Base-by-base conservation (phyloP, 176 grass and related monocot species). In the Cocos nucifera region DNA sequence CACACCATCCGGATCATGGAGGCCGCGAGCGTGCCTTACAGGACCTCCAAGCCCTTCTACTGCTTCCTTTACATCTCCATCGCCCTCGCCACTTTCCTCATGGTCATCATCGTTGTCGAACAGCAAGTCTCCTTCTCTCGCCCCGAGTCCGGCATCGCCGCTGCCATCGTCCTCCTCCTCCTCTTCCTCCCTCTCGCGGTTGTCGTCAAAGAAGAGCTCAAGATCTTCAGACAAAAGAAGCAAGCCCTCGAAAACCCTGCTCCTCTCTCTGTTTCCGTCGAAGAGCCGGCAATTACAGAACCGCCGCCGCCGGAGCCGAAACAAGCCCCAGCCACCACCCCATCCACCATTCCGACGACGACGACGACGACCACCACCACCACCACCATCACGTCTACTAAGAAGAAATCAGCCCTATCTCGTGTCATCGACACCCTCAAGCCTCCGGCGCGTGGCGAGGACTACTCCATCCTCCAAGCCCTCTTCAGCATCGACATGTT, bases 41-140 rank as follows among this genome's bases (percentile, higher is more conserved):
- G 69, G 26, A 55, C 32, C 57, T 69, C 63, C 63, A 71, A 67
- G 57, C 22, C 82, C 23, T 89, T 89, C 78, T 89, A 28, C 75
- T 79, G 75, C 72, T 89, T 89, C 82, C 86, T 89, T 15, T 89
- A 89, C 75, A 79, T 89, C 59, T 85, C 86, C 78, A 64, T 79
- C 51, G 86, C 72, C 58, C 82, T 89, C 15, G 86, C 82, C n/a
- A 2, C 28, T 3, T 85, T 79, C 75, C 72, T 89, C n/a, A 73
- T 89, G 23, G 51, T 82, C 64, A 73, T 75, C 67, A 89, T 89
- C 71, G 54, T 89, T 2, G 63, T 85, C 59, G 78, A 89, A 68
- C 76, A 63, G 63, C 65, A 50, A 62, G 56, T 62, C 54, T 39
- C 35, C 4, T 78, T 89, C 75, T 76, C 86, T 0, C 78, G 69